A percentile compares a stretch with the other conserved stretches of the same genome.
phyloP scores from a whole-genome alignment of 805 yeast species.

The Saccharomyces kudriavzevii region DNA sequence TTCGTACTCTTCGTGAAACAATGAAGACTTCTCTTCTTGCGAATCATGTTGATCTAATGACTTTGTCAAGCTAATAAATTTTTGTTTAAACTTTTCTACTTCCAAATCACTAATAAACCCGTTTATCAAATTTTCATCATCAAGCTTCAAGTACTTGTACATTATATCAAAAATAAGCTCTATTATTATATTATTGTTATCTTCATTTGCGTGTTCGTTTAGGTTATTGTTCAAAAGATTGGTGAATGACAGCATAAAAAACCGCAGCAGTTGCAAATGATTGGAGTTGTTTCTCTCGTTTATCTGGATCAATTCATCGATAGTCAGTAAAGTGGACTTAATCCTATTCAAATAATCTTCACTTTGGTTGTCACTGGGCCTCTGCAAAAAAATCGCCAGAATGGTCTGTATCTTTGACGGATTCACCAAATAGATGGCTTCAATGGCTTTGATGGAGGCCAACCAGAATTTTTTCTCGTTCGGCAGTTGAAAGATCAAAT shows the following conservation, averaged over 20 bases:
- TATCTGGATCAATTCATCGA: conserved; percentile 23
- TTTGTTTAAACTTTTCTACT: not conserved
- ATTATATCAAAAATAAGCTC: conserved; percentile 24
- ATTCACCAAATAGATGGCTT: conserved; percentile 24
- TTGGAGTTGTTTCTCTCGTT: conserved; percentile 25
- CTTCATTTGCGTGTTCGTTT: conserved; percentile 6
- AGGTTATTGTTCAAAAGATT: conserved; percentile 24
- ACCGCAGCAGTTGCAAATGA: conserved; percentile 25
- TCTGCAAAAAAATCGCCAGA: conserved; percentile 7
- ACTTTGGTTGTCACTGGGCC: not conserved
- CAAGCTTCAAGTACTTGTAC: conserved; percentile 14
- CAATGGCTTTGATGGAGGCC: conserved; percentile 25
- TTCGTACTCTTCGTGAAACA: conserved; percentile 19
- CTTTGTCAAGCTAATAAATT: not conserved
- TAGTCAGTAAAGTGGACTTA: conserved; percentile 8
- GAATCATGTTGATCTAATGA: not conserved
- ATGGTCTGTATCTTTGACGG: conserved; percentile 7
- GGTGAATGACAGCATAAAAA: conserved; percentile 29
- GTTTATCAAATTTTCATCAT: conserved; percentile 4
- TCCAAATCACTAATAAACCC: not conserved
- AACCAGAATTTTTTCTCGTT: conserved; percentile 25
- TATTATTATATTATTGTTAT: conserved; percentile 14
- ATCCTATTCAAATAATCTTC: conserved; percentile 2
- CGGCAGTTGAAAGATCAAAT: conserved; percentile 9
- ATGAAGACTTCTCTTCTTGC: not conserved